phyloP scores from a whole-genome alignment of 768 basidiomycete genomes.

The Tricholomella constricta region DNA sequence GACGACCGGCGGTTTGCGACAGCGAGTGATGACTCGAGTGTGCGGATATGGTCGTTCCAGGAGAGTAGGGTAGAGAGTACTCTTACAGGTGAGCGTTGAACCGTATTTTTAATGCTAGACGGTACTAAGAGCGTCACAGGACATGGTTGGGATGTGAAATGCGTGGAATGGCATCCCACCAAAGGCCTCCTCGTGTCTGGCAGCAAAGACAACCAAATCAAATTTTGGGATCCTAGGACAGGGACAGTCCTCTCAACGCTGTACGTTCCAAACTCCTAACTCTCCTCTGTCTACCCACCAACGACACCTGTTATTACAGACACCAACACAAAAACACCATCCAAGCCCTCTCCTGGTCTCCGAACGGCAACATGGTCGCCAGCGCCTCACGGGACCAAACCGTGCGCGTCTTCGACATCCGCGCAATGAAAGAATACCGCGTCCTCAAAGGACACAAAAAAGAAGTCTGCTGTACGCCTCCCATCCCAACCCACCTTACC shows the following conservation, averaged over 20 bases:
- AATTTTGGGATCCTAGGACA: constrained; percentile 98
- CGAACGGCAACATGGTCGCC: constrained; percentile 91
- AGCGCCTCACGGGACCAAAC: constrained; percentile 95
- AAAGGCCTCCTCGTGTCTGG: constrained; percentile 95
- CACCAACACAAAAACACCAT: constrained; percentile 98
- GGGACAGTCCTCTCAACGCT: constrained; percentile 88
- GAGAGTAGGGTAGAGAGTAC: constrained; percentile 87
- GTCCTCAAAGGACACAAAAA: constrained; percentile 96
- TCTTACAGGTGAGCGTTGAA: constrained; percentile 64
- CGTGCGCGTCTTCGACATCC: constrained; percentile 95
- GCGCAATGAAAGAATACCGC: constrained; percentile 95
- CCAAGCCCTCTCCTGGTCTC: constrained; percentile 91
- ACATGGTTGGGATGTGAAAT: constrained; percentile 99
- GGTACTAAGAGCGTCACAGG: constrained; percentile 44
- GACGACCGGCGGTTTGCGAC: constrained; percentile 92
- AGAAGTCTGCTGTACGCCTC: constrained; percentile 88
- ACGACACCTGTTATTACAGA: constrained; percentile 39
- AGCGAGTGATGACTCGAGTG: constrained; percentile 92
- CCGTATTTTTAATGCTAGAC: neutral
- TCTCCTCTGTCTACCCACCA: neutral
- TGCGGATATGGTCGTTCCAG: constrained; percentile 95
- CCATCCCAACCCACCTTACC: neutral
- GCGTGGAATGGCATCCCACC: constrained; percentile 97
- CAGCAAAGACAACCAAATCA: constrained; percentile 97
- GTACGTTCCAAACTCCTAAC: constrained; percentile 44